Base-by-base conservation (phyloP, 371 early-diverging fungal genomes). In the Mycotypha africana region DNA sequence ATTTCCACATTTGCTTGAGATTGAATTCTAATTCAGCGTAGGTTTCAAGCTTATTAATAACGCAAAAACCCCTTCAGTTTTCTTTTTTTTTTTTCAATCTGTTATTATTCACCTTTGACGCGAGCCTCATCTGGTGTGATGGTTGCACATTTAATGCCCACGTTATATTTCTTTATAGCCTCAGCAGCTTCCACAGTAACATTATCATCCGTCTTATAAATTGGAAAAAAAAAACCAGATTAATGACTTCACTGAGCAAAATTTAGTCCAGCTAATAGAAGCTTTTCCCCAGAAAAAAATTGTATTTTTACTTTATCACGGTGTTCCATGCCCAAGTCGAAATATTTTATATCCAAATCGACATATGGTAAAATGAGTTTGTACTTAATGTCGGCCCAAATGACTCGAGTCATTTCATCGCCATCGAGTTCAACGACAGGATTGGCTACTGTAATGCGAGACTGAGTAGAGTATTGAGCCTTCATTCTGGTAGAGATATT, bases 331-430 rank as follows among this genome's bases (percentile, higher is more conserved):
- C 93, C 91, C 47, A 95, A 78, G 63, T 95, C 95, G 51, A 77
- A 95, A 74, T 86, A 95, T 82, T 89, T 87, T 77, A 90, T 88
- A 56, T 92, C 90, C 47, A 93, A 61, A 49, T 91, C 76, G 36
- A 93, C 64, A 67, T 88, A 88, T 40, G 94, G 95, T 26, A 89
- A 76, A 67, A 95, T 90, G 40, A 95, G 77, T 75, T 92, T 84
- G 53, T 93, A 91, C 73, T 93, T 93, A 63, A 95, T 95, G 71
- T 79, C 82, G 52, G 82, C 72, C 94, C 95, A 95, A 60, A 96
- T 92, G 68, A 96, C 93, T 49, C 96, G 81, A 23, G 96, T 95
- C 97, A 95, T 96, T 79, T 96, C 96, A 71, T 96, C 96, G 52
- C 96, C 97, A 57, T 97, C 96, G 35, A 94, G 74, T 68, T 93